These are phyloP conservation scores for Pichia paraexigua DNA, from an alignment of 805 yeast species.

Conservation along the genomic window DNA sequence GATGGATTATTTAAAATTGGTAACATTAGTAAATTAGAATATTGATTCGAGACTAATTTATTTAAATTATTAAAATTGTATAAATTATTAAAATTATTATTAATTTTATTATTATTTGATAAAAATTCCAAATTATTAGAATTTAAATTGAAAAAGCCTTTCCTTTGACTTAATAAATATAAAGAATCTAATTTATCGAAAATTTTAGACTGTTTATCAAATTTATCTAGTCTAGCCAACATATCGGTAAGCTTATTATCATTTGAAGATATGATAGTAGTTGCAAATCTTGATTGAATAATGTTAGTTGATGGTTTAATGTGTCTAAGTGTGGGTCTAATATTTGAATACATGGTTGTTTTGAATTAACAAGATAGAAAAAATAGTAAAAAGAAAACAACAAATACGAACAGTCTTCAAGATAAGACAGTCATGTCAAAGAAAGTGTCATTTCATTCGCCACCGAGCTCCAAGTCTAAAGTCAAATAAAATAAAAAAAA, in stretches of 20 bases:
- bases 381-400: background rate
- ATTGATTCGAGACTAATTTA: constrained; percentile 20
- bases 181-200: constrained; percentile 26
- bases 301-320: background rate
- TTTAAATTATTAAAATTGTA: constrained; percentile 24
- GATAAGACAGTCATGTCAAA: background rate
- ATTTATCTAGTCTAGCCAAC: constrained; percentile 23
- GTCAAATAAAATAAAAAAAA: background rate
- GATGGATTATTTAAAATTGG: constrained; percentile 12
- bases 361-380: background rate
- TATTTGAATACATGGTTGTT: background rate
- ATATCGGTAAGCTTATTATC: constrained; percentile 24
- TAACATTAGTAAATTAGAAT: constrained; percentile 16
- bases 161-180: constrained; percentile 25
- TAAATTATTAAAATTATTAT: constrained; percentile 19
- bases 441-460: background rate
- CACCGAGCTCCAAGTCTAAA: background rate
- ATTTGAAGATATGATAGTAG: constrained; percentile 21
- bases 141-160: constrained; percentile 26
- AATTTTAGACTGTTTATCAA: constrained; percentile 20
- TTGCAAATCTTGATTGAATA: constrained; percentile 17
- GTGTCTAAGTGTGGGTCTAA: background rate
- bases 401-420: background rate
- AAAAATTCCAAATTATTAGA: constrained; percentile 25
- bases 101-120: constrained; percentile 21